phyloP scores from a whole-genome alignment of 345 rosid genomes.

The Boechera stricta region DNA sequence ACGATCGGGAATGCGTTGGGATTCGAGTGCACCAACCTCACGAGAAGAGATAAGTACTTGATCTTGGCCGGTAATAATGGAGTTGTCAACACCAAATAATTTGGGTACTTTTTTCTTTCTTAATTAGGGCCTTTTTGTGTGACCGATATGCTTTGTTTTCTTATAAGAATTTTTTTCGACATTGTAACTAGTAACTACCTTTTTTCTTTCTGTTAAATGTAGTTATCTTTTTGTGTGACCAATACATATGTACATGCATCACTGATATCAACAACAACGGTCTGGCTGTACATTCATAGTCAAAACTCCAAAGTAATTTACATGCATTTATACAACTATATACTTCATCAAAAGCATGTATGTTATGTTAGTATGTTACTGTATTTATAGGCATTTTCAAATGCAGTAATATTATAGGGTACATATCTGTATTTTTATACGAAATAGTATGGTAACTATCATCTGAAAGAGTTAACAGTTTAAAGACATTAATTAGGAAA shows the following conservation, averaged over 20 bases:
- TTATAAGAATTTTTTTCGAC: background rate
- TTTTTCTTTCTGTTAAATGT: background rate
- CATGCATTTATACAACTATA: background rate
- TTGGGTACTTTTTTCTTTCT: background rate
- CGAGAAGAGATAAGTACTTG: conserved; percentile 61
- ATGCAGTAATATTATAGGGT: background rate
- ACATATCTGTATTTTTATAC: background rate
- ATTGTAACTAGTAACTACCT: conserved; percentile 5
- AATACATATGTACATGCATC: conserved; percentile 3
- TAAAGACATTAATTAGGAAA: background rate
- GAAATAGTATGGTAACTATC: background rate
- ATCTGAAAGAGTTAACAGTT: background rate
- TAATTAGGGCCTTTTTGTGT: background rate
- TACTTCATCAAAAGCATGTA: background rate
- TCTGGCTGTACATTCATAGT: background rate
- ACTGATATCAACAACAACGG: background rate
- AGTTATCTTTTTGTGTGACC: conserved; percentile 8
- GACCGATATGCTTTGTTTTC: background rate
- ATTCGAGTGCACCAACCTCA: conserved; percentile 59
- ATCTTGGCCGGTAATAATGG: conserved; percentile 65
- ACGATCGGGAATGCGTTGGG: conserved; percentile 57
- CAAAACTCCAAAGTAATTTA: background rate
- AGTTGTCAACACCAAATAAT: conserved; percentile 24
- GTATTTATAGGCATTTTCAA: background rate
- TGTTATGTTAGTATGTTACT: background rate